phyloP scores from a whole-genome alignment of 1,284 basidiomycete genomes.

The Ustanciosporium gigantosporum region DNA sequence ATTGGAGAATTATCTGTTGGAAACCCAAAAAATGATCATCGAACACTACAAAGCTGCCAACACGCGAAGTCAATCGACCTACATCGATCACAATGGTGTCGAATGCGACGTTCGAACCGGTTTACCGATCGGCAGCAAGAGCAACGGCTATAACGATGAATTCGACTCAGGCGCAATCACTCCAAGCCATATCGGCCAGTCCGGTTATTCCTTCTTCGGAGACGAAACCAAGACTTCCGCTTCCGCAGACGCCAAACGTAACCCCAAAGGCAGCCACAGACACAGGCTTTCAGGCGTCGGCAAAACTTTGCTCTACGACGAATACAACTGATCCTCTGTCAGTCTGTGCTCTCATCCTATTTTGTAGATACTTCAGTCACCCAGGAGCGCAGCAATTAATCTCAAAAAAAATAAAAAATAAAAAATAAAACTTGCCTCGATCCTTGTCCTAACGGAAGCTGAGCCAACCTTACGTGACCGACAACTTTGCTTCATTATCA shows the following conservation, averaged over 20 bases:
- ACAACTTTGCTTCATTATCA: too few species aligned
- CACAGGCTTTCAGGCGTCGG: constrained; percentile 27
- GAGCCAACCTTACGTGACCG: too few species aligned
- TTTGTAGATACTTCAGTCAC: too few species aligned
- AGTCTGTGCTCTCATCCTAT: too few species aligned
- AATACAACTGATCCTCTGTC: constrained; percentile 36
- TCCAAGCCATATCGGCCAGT: constrained; percentile 16
- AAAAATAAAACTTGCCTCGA: too few species aligned
- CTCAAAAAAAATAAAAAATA: too few species aligned
- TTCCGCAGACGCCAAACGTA: too few species aligned
- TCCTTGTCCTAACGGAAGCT: too few species aligned
- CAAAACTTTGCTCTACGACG: constrained; percentile 37
- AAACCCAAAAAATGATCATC: constrained; percentile 48
- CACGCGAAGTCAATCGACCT: constrained; percentile 36
- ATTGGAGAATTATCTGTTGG: constrained; percentile 73
- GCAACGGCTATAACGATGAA: constrained; percentile 36
- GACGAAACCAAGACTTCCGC: constrained; percentile 4
- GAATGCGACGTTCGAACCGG: constrained; percentile 58
- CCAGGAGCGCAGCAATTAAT: too few species aligned
- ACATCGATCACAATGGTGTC: constrained; percentile 55
- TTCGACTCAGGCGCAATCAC: background rate
- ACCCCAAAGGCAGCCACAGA: background rate
- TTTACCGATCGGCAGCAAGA: constrained; percentile 47
- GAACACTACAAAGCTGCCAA: constrained; percentile 55
- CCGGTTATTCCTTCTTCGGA: constrained; percentile 34